Percentiles rank a stretch among this genome's conserved stretches.
phyloP scores from a whole-genome alignment of 78 protist species.

The Dictyostelium brefeldianum region DNA sequence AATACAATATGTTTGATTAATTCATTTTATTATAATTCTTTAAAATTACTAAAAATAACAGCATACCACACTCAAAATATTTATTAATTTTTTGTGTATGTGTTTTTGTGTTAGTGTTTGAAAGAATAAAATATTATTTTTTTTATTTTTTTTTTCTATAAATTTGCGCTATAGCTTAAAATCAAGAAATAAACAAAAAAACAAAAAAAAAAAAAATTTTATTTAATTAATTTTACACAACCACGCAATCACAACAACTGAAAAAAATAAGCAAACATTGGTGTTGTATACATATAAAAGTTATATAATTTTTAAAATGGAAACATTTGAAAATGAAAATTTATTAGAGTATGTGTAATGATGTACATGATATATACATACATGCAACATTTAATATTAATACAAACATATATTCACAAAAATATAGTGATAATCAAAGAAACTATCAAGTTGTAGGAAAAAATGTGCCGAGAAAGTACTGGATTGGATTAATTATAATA shows the following conservation, averaged over 20 bases:
- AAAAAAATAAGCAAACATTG: background rate
- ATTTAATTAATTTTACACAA: background rate
- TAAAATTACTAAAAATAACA: background rate
- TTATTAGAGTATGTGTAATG: slow-evolving; percentile 5
- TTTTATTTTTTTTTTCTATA: background rate
- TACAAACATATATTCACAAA: background rate
- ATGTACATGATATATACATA: background rate
- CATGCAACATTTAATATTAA: background rate
- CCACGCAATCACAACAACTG: background rate
- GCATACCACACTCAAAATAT: background rate
- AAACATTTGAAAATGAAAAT: slow-evolving; percentile 24
- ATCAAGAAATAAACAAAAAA: too few relatives aligned
- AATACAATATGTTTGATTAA: too few relatives aligned
- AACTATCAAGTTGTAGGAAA: slow-evolving; percentile 56
- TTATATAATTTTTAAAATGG: background rate
- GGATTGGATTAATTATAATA: slow-evolving; percentile 41
- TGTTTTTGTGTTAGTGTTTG: too few relatives aligned
- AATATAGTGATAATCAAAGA: background rate
- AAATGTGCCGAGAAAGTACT: slow-evolving; percentile 48
- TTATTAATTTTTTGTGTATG: background rate
- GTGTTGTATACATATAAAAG: background rate
- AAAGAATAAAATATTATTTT: too few relatives aligned
- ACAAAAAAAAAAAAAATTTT: background rate
- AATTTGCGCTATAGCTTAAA: too few relatives aligned
- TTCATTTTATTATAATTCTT: too few relatives aligned